Percentiles rank a stretch among this genome's conserved stretches.
Conservation (phyloP, 208 protist species). For the Crithidia expoeki region DNA sequence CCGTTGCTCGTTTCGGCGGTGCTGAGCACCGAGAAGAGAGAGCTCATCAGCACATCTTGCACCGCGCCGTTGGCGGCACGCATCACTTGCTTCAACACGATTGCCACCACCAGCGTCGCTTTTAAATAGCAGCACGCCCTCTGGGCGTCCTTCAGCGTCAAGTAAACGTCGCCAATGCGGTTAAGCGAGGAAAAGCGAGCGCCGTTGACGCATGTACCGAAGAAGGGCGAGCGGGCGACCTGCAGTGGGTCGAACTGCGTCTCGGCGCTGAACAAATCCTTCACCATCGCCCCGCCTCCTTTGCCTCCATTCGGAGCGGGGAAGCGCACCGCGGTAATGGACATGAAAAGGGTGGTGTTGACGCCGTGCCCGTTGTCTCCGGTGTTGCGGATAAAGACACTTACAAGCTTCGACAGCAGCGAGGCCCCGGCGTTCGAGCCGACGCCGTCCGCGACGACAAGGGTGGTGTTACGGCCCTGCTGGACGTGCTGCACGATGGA, state of each 20-base stretch:
- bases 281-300: not conserved
- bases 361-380: conserved; percentile 14
- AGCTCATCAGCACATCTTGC: conserved; percentile 37
- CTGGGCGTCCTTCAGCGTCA: conserved; percentile 40
- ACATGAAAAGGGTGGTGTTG: conserved; percentile 23
- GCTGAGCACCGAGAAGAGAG: conserved; percentile 35
- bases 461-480: conserved; percentile 32
- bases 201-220: conserved; percentile 44
- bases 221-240: conserved; percentile 44
- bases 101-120: conserved; percentile 33
- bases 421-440: conserved; percentile 16
- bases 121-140: conserved; percentile 43
- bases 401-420: conserved; percentile 34
- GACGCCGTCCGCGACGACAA: conserved; percentile 34
- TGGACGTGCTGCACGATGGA: conserved; percentile 29
- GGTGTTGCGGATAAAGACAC: conserved; percentile 23
- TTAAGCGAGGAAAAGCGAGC: conserved; percentile 36
- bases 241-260: conserved; percentile 25
- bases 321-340: conserved; percentile 18
- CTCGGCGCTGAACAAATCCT: conserved; percentile 22
- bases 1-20: conserved; percentile 25
- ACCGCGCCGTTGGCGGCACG: conserved; percentile 4
- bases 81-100: conserved; percentile 42
- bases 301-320: not conserved
- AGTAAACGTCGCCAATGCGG: conserved; percentile 34